Percentiles rank a stretch among this genome's conserved stretches.
These are phyloP conservation scores for Endocladia muricata DNA, from an alignment of 31 red algal species.

Conservation along the genomic window DNA sequence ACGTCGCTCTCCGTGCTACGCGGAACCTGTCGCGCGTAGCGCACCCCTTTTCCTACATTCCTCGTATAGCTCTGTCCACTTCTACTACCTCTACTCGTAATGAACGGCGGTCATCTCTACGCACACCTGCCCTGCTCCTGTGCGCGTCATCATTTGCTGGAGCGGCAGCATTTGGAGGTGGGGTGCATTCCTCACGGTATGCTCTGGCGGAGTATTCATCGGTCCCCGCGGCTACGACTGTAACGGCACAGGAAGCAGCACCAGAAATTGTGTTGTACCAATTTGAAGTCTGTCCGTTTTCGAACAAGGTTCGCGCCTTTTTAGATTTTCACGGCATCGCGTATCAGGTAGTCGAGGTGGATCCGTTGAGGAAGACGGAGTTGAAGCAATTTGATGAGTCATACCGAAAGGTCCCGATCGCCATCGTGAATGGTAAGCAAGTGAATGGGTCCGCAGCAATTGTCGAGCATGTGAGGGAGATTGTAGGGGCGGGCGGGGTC, in stretches of 20 bases:
- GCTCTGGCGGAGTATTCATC: conserved; percentile 32
- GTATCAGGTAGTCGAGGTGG: conserved; percentile 86
- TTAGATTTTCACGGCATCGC: conserved; percentile 90
- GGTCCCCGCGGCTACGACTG: background rate
- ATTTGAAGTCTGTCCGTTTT: conserved; percentile 85
- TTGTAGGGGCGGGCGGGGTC: background rate
- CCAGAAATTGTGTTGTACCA: conserved; percentile 91
- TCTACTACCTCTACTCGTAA: no score
- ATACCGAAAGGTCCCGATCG: conserved; percentile 96
- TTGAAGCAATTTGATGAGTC: conserved; percentile 54
- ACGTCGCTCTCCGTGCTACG: no score
- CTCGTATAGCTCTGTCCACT: no score
- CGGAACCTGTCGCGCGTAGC: no score
- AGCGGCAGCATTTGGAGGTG: no score
- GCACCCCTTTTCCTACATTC: no score
- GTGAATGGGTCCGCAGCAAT: conserved; percentile 89
- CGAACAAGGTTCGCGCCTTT: conserved; percentile 94
- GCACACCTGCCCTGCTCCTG: no score
- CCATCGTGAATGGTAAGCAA: conserved; percentile 83
- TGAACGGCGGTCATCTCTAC: no score
- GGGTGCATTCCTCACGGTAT: no score
- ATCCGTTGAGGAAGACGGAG: conserved; percentile 92
- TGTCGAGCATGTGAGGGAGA: conserved; percentile 38
- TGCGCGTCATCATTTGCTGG: no score
- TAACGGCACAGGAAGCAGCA: background rate